Evolutionary conservation across 2,329 filamentous ascomycete species (phyloP).

Genomic region (Endothia cerciana): DNA sequence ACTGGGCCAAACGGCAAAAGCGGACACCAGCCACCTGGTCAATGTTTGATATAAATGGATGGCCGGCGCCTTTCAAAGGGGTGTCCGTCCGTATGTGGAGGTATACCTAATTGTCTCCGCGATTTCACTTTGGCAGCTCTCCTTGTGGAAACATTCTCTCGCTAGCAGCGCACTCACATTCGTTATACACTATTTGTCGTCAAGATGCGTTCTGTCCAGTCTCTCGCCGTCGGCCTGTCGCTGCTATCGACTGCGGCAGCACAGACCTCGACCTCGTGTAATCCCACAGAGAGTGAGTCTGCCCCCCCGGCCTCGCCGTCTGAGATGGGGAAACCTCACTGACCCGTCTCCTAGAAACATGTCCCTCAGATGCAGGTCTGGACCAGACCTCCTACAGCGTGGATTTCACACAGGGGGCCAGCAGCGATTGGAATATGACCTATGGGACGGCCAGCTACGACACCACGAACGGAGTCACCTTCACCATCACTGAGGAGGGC

Average conservation of each 20-base stretch:
- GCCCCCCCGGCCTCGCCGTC: not conserved
- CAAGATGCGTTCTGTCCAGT: slow-evolving; percentile 20
- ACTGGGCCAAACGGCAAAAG: slow-evolving; percentile 23
- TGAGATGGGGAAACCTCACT: not conserved
- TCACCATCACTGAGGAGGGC: slow-evolving; percentile 60
- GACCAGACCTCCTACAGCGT: slow-evolving; percentile 37
- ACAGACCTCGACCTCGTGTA: slow-evolving; percentile 33
- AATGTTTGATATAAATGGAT: slow-evolving; percentile 7
- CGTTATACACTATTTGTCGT: not conserved
- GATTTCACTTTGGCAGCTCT: not conserved
- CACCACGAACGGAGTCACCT: slow-evolving; percentile 37
- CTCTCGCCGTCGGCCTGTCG: slow-evolving; percentile 16
- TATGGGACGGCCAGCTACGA: slow-evolving; percentile 36
- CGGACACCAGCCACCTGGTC: slow-evolving; percentile 4
- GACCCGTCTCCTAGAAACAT: slow-evolving; percentile 23
- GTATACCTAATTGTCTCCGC: not conserved
- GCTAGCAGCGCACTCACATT: slow-evolving; percentile 6
- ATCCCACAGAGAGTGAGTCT: slow-evolving; percentile 31
- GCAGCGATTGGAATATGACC: slow-evolving; percentile 43
- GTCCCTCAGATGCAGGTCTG: slow-evolving; percentile 29
- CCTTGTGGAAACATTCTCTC: not conserved
- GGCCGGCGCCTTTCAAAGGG: not conserved
- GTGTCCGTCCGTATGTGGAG: not conserved
- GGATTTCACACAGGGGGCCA: slow-evolving; percentile 68
- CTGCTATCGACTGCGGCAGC: slow-evolving; percentile 24